Evolutionary conservation across 2,329 filamentous ascomycete species (phyloP), one percentile per base, ranked within the genome.

Genomic region (Diaporthe caulivora): DNA sequence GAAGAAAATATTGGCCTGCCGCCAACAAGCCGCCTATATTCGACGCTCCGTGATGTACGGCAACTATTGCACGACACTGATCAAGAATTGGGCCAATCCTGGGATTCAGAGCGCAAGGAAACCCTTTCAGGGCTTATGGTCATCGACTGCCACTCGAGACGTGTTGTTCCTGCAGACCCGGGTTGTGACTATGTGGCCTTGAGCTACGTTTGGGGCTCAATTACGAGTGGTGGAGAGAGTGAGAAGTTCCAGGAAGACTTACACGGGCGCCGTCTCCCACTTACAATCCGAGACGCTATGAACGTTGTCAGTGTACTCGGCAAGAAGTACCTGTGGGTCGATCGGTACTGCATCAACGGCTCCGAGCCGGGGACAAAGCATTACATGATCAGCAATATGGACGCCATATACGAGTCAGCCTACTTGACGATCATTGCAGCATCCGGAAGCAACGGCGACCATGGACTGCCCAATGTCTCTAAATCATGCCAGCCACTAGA

Each of bases 211-310:
- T 62, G 57, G 57, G 57, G 57, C 24, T 24, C 57, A 2, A 18
- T 0, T 0, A 1, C 4, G 7, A 17, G 57, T 6, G 1, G n/a
- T 7, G 5, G 3, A 7, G 8, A 26, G n/a, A 8, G 9, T 11
- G 7, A 29, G n/a, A 13, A 1, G 0, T 60, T 60, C 37, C 2
- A 29, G 15, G 2, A 2, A 4, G 57, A 60, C 34, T 37, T 60
- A 0, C n/a, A 3, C 1, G 24, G 37, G 2, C 24, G 3, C 1
- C 57, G 17, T 7, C 57, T 62, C 2, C 57, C 57, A 3, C 57
- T 21, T n/a, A 62, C 57, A 2, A 6, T 62, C 0, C 15, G 21
- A 15, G 57, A 44, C 24, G 57, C 57, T 4, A 29, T 62, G 17
- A 62, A 62, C 10, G 57, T 62, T 9, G 57, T 62, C 0, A 24